Evolutionary conservation across 805 yeast species (phyloP).

Genomic region (Komagataella populi): DNA sequence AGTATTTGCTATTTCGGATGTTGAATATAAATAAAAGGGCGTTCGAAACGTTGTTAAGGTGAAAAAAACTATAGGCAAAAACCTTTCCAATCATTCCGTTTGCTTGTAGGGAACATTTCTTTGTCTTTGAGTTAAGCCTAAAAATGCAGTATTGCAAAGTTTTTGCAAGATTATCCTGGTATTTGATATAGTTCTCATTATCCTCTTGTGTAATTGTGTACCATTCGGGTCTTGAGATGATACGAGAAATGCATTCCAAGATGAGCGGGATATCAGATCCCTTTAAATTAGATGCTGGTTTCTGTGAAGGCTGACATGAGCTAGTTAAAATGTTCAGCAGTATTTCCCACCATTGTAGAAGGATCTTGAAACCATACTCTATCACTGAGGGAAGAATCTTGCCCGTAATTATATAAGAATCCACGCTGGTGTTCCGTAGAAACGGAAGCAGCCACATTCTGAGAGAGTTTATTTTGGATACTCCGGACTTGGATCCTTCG

Average conservation of each 20-base stretch:
- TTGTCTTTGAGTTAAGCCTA: constrained; percentile 32
- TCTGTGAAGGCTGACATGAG: constrained; percentile 10
- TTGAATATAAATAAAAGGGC: constrained; percentile 44
- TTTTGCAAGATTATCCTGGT: constrained; percentile 23
- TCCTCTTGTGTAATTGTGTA: constrained; percentile 3
- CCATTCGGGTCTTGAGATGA: constrained; percentile 37
- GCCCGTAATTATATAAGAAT: background rate
- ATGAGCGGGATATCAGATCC: constrained; percentile 34
- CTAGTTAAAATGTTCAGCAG: constrained; percentile 20
- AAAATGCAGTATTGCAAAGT: constrained; percentile 41
- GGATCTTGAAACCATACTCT: background rate
- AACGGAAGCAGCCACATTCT: constrained; percentile 33
- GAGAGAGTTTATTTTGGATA: constrained; percentile 30
- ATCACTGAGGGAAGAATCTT: background rate
- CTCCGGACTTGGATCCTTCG: constrained; percentile 19
- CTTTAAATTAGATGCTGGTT: constrained; percentile 17
- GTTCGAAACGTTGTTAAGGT: constrained; percentile 39
- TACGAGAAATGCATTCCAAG: constrained; percentile 38
- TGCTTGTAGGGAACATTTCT: constrained; percentile 30
- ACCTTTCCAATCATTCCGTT: constrained; percentile 61
- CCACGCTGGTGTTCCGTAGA: constrained; percentile 15
- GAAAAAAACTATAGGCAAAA: constrained; percentile 48
- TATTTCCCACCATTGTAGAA: constrained; percentile 43
- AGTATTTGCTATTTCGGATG: constrained; percentile 12
- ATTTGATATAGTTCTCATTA: constrained; percentile 13